Conservation (phyloP, 192 early-diverging fungal genomes). For the Entophlyctis luteolus region DNA sequence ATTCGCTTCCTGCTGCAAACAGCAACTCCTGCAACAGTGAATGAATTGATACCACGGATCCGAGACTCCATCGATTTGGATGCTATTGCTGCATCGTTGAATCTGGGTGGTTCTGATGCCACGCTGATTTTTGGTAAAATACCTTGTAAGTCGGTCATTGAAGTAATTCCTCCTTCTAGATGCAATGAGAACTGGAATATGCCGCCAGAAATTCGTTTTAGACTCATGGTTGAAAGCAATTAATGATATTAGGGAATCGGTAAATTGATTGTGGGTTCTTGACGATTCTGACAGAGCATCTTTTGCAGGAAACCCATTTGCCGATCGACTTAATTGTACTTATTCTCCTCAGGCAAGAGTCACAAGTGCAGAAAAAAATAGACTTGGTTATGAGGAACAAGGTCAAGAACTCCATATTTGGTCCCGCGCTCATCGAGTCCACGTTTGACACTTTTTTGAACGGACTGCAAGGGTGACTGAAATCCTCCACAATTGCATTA, state of each 20-base stretch:
- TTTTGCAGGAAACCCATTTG: background rate
- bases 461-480: constrained; percentile 14
- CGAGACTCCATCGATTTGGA: constrained; percentile 1
- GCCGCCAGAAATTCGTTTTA: constrained; percentile 8
- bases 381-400: background rate
- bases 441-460: background rate
- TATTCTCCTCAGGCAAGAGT: background rate
- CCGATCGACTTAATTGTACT: constrained; percentile 22
- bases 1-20: constrained; percentile 21
- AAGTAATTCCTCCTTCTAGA: background rate
- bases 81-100: constrained; percentile 1
- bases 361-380: constrained; percentile 6
- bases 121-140: constrained; percentile 6
- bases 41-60: background rate
- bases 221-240: constrained; percentile 18
- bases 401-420: background rate
- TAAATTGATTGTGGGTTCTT: too few relatives aligned
- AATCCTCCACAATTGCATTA: background rate
- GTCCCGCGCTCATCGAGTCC: background rate
- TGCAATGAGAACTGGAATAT: constrained; percentile 9
- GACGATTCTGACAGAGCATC: background rate
- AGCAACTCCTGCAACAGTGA: background rate
- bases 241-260: background rate
- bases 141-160: background rate
- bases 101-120: background rate